Base-by-base conservation (phyloP, 495 filamentous ascomycete genomes). In the Hypoxylon lienhwacheense region DNA sequence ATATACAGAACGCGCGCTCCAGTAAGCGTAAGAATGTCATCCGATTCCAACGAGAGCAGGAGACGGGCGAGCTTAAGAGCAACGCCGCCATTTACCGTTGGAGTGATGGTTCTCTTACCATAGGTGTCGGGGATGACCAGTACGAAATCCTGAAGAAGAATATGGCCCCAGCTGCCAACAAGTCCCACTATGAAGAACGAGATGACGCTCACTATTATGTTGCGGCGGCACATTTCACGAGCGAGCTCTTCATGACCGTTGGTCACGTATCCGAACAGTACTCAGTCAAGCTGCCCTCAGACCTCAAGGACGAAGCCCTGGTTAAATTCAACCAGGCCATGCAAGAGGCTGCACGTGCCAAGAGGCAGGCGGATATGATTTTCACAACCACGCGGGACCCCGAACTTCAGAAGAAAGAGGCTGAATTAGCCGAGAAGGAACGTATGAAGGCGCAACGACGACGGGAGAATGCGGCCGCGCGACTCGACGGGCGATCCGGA, bases 141-240 rank as follows among this genome's bases (percentile, higher is more conserved):
- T 95, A 89, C 73, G 83, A 87, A 56, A 81, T 95, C 29, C 74
- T 83, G 47, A 81, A 80, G 55, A 92, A 91, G 71, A 68, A 78
- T 2, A 85, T 96, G 47, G 88, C 87, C 1, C 88, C 89, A 31
- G 78, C 84, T 14, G 52, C 61, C 21, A 61, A 67, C 57, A 78
- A 79, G 59, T 66, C 72, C 4, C 91, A 92, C 65, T 77, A 87
- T 35, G 77, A 85, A 19, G 80, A 84, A 51, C 74, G 84, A 24
- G 87, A 93, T 56, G 76, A 78, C 34, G 84, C 88, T 7, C 88
- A 92, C 63, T 88, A 87, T 35, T 97, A 97, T 66, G 81, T 93
- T 7, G 84, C 81, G 4, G 83, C 88, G 15, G 87, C 89, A 0
- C 81, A 86, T 35, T 78, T 89, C 55, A 79, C 78, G 5, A 83